These are phyloP conservation scores for Elongisporangium anandrum DNA, from an alignment of 352 stramenopile species.

Conservation along the genomic window DNA sequence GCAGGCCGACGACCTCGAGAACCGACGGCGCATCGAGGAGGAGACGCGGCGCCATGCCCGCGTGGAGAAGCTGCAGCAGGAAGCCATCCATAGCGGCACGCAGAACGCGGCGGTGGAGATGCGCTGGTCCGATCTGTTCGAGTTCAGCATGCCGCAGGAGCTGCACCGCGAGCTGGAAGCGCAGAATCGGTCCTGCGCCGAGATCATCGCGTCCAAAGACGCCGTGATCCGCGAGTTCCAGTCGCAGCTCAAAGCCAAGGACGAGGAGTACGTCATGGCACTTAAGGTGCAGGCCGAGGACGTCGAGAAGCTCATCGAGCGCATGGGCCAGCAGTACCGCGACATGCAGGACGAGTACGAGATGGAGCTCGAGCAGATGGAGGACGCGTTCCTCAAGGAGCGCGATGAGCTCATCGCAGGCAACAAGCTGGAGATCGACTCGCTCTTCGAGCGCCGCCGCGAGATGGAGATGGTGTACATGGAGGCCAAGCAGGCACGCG, in stretches of 20 bases:
- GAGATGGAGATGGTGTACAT: slow-evolving; percentile 94
- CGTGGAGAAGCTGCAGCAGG: slow-evolving; percentile 87
- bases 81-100: slow-evolving; percentile 85
- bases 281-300: slow-evolving; percentile 90
- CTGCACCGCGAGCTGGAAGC: slow-evolving; percentile 86
- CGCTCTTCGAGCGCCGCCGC: slow-evolving; percentile 88
- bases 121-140: slow-evolving; percentile 88
- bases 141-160: slow-evolving; percentile 93
- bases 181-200: slow-evolving; percentile 83
- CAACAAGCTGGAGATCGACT: slow-evolving; percentile 91
- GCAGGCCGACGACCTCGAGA: slow-evolving; percentile 86
- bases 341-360: slow-evolving; percentile 94
- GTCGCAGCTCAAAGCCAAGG: slow-evolving; percentile 89
- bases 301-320: slow-evolving; percentile 84
- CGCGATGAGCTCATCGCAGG: slow-evolving; percentile 84
- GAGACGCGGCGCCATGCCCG: slow-evolving; percentile 84
- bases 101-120: slow-evolving; percentile 94
- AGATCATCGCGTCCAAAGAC: slow-evolving; percentile 91
- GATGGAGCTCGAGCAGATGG: slow-evolving; percentile 90
- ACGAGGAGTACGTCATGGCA: slow-evolving; percentile 93
- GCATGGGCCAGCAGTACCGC: slow-evolving; percentile 91
- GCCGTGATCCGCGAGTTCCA: slow-evolving; percentile 88
- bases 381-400: slow-evolving; percentile 92
- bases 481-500: slow-evolving; percentile 87
- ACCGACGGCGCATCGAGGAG: slow-evolving; percentile 86